A percentile compares a stretch with the other conserved stretches of the same genome.
Evolutionary conservation across 2,329 filamentous ascomycete species (phyloP).

Genomic region (Fusarium robinianum): DNA sequence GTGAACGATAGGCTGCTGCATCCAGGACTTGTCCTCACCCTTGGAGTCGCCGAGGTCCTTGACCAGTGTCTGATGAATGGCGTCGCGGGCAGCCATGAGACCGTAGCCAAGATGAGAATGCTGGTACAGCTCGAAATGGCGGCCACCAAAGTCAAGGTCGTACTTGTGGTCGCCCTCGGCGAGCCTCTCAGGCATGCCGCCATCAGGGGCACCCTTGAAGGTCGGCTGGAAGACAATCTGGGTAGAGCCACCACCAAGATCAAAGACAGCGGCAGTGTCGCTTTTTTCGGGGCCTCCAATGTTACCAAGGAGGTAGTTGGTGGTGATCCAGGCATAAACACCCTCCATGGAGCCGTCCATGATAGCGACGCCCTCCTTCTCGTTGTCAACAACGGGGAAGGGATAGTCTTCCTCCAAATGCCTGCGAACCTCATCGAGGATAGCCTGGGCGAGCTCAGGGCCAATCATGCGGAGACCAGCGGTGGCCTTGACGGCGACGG

Average conservation of each 20-base stretch:
- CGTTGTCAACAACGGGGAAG: conserved; percentile 87
- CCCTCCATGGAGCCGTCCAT: conserved; percentile 98
- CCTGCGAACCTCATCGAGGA: conserved; percentile 80
- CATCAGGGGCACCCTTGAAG: conserved; percentile 72
- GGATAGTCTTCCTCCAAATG: conserved; percentile 89
- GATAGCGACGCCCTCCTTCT: conserved; percentile 87
- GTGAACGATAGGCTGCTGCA: conserved; percentile 73
- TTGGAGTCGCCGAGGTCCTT: conserved; percentile 71
- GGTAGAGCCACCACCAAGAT: conserved; percentile 94
- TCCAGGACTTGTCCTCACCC: conserved; percentile 66
- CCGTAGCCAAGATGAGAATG: conserved; percentile 98
- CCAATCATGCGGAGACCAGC: conserved; percentile 90
- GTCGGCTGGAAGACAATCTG: conserved; percentile 99
- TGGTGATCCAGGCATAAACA: conserved; percentile 98
- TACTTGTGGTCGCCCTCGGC: conserved; percentile 96
- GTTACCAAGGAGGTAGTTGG: conserved; percentile 97
- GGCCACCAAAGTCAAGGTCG: conserved; percentile 84
- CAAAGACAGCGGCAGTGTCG: conserved; percentile 91
- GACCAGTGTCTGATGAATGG: conserved; percentile 78
- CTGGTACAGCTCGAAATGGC: conserved; percentile 92
- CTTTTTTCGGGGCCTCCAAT: conserved; percentile 91
- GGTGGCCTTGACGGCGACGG: conserved; percentile 96
- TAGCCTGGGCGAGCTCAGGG: conserved; percentile 76
- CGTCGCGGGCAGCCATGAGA: conserved; percentile 89
- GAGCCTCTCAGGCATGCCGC: conserved; percentile 84